phyloP scores from a whole-genome alignment of 148 eudicot genomes.

The Hydrangea macrophylla region DNA sequence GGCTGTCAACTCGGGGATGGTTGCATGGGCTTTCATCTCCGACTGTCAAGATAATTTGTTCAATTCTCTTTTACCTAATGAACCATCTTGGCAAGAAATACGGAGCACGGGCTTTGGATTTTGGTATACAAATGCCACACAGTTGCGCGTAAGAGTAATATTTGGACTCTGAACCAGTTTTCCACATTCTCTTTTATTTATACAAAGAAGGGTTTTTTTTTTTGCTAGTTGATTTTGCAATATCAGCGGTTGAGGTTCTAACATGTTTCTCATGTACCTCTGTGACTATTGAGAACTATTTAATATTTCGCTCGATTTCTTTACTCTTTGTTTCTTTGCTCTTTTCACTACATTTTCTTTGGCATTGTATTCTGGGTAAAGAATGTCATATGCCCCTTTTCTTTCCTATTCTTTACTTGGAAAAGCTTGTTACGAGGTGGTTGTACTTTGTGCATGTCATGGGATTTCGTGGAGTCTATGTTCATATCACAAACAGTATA shows the following conservation, averaged over 20 bases:
- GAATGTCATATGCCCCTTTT: too few species aligned
- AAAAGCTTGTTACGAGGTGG: too few species aligned
- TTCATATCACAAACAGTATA: too few species aligned
- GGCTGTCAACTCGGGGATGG: conserved; percentile 53
- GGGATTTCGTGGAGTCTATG: too few species aligned
- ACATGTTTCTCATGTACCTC: too few species aligned
- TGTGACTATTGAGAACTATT: too few species aligned
- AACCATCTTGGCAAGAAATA: conserved; percentile 94
- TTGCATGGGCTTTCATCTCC: conserved; percentile 94
- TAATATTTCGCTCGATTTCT: background rate
- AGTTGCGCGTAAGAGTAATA: conserved; percentile 76
- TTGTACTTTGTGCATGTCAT: too few species aligned
- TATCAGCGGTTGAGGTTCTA: background rate
- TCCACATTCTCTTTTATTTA: background rate
- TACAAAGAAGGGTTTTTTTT: too few species aligned
- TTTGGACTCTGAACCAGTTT: background rate
- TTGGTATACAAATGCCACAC: conserved; percentile 76
- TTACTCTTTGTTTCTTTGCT: background rate
- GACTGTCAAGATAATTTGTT: conserved; percentile 91
- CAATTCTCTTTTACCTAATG: conserved; percentile 54
- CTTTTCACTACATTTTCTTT: background rate
- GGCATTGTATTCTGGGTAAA: too few species aligned
- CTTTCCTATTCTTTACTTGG: too few species aligned
- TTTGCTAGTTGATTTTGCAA: conserved; percentile 5
- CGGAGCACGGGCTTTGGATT: conserved; percentile 78